These are phyloP conservation scores for Globisporangium solare DNA, from an alignment of 352 stramenopile genomes.

Conservation along the genomic window DNA sequence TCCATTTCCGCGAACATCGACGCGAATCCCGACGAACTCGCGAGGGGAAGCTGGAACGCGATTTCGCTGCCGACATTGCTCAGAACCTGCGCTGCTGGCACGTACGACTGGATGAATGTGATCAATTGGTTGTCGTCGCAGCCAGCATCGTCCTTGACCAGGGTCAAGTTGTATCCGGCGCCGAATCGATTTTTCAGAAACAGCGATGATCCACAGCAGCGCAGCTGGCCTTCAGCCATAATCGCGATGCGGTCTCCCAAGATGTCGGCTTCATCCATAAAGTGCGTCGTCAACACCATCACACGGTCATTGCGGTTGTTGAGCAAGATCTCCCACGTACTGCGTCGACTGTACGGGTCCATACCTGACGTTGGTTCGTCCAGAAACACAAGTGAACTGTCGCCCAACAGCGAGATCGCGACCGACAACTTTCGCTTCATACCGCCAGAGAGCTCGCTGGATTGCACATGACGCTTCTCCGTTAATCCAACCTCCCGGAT, in stretches of 20 bases:
- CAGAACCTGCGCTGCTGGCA: slow-evolving; percentile 72
- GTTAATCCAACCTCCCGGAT: slow-evolving; percentile 82
- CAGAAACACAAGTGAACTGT: slow-evolving; percentile 87
- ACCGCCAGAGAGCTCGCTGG: slow-evolving; percentile 84
- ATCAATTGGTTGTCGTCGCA: slow-evolving; percentile 32
- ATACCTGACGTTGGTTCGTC: slow-evolving; percentile 94
- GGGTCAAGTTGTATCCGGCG: slow-evolving; percentile 85
- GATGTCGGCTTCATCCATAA: slow-evolving; percentile 91
- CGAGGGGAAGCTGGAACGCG: slow-evolving; percentile 91
- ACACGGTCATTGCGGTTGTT: slow-evolving; percentile 54
- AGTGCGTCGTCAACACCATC: slow-evolving; percentile 92
- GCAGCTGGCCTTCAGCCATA: slow-evolving; percentile 75
- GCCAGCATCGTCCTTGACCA: slow-evolving; percentile 52
- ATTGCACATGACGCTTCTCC: slow-evolving; percentile 76
- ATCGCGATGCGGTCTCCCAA: slow-evolving; percentile 81
- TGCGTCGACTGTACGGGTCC: slow-evolving; percentile 91
- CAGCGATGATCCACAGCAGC: slow-evolving; percentile 67
- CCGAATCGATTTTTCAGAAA: slow-evolving; percentile 93
- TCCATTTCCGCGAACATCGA: slow-evolving; percentile 63
- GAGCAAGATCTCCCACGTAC: slow-evolving; percentile 87
- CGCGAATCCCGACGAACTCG: slow-evolving; percentile 85
- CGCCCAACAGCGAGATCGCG: slow-evolving; percentile 93
- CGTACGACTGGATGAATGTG: slow-evolving; percentile 40
- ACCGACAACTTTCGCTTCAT: slow-evolving; percentile 96
- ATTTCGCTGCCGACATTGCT: slow-evolving; percentile 93